Base-by-base conservation (phyloP, 176 grass and related monocot species). In the Aegilops longissima region DNA sequence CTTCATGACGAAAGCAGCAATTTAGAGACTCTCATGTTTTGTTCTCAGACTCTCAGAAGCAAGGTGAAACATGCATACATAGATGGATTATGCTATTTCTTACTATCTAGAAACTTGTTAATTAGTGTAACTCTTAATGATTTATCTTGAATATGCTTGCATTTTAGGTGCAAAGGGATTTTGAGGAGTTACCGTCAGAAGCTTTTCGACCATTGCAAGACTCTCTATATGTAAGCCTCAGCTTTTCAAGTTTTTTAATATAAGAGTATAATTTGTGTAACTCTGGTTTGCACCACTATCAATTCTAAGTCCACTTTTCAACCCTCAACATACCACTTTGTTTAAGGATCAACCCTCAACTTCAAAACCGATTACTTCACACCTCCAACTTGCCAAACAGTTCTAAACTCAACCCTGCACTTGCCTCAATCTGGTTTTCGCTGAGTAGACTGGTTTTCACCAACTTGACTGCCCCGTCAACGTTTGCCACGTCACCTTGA, bases 41-140 rank as follows among this genome's bases (percentile, higher is more conserved):
- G 97, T 92, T 99, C 97, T 70, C 97, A 99, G 83, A 99, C 97
- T 51, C 94, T 99, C 17, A 91, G 97, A 92, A 93, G 94, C 91
- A 99, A 99, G 97, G 97, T 93, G 94, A 88, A 61, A 61, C 66
- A 63, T 76, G 45, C 45, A 76, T 52, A 76, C 73, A 21, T 35
- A 86, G 18, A 83, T 65, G 9, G 7, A 47, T 64, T 44, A 31
- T 21, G 2, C 6, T 23, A 70, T 70, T 81, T 61, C 23, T 20
- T 73, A 66, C 7, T 81, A 25, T 79, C 33, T 70, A 8, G 59
- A 70, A 39, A 73, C 25, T 34, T 72, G 24, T 44, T 51, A 68
- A 29, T 67, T 68, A 61, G 62, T 69, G 33, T 18, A 73, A 9
- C 45, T 79, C 70, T 59, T 0, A 1, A 3, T 3, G 17, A 54